Base-by-base conservation (phyloP, 805 yeast genomes). In the Candida sphagnicola region DNA sequence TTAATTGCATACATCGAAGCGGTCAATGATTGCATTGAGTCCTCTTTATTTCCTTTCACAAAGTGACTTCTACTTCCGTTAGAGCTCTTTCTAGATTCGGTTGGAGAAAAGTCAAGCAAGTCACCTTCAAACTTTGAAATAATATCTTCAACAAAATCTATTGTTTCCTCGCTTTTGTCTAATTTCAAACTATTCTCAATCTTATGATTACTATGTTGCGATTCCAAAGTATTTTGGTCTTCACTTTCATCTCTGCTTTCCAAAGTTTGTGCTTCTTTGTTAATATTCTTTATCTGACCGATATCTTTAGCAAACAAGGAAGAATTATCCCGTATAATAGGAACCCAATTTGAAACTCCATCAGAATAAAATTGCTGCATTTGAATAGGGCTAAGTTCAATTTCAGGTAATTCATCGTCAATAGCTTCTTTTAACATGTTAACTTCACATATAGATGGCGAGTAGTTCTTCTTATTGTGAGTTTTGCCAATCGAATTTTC, bases 1-100 rank as follows among this genome's bases (percentile, higher is more conserved):
- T 56, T 57, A 5, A 47, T 47, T 18, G 59, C 57, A 30, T 49
- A 44, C 31, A 57, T 53, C 8, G 57, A 39, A 4, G 70, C 56
- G 1, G 57, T 46, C 18, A 57, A 41, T 4, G 67, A 60, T 25
- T 49, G 54, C 12, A 40, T 34, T 6, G 63, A 58, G 8, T 31
- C 47, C 2, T 55, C 57, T 12, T 40, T 36, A 3, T 33, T 33
- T 6, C 14, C 28, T 14, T 12, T 14, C 13, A n/a, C 35, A 33
- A 33, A 33, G 4, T 21, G 18, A 13, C 12, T 10, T 10, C 35
- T 16, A 19, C 17, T 12, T 8, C 18, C 28, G 5, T 21, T 33
- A 8, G 28, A 13, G 23, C 23, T 18, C 13, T 5, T 8, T 33
- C 5, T n/a, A 13, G 4, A 4, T 33, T 23, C 5, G 17, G 19